Evolutionary conservation across 2,329 filamentous ascomycete species (phyloP).

Genomic region (Microdochium bolleyi): DNA sequence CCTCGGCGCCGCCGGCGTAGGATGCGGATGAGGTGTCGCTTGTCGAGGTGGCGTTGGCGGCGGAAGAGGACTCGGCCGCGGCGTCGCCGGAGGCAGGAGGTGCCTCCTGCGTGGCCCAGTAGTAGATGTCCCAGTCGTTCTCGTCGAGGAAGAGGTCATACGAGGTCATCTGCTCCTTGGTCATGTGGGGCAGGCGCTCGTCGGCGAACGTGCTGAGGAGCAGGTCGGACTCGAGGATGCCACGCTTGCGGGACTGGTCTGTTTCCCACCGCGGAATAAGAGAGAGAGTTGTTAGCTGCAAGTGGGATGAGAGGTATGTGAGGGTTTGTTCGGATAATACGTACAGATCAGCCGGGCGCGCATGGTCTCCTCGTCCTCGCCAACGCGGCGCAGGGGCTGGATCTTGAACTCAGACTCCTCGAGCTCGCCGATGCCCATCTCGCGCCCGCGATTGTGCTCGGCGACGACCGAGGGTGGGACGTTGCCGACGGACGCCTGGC

Average conservation of each 20-base stretch:
- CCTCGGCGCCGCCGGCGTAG: conserved; percentile 13
- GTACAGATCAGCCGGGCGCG: conserved; percentile 70
- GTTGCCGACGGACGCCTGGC: conserved; percentile 12
- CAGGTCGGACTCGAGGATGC: conserved; percentile 91
- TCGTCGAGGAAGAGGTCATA: conserved; percentile 95
- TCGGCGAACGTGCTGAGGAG: conserved; percentile 94
- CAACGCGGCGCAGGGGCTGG: conserved; percentile 76
- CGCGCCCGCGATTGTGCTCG: conserved; percentile 19
- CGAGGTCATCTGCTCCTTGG: conserved; percentile 62
- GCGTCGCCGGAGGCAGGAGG: conserved; percentile 24
- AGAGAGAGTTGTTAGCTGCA: conserved; percentile 3
- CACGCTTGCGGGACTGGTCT: conserved; percentile 97
- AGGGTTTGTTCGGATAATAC: conserved; percentile 23
- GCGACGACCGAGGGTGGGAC: conserved; percentile 11
- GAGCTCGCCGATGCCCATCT: conserved; percentile 79
- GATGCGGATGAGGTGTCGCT: conserved; percentile 16
- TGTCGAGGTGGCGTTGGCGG: conserved; percentile 12
- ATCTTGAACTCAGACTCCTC: conserved; percentile 80
- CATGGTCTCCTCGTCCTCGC: conserved; percentile 81
- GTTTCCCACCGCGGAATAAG: conserved; percentile 3
- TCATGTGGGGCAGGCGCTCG: conserved; percentile 68
- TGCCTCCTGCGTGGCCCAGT: conserved; percentile 91
- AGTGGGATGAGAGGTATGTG: conserved; percentile 6
- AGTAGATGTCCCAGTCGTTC: conserved; percentile 99
- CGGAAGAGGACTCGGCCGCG: conserved; percentile 5